Conservation (phyloP, 495 filamentous ascomycete genomes). For the Hapsidospora chrysogenum region DNA sequence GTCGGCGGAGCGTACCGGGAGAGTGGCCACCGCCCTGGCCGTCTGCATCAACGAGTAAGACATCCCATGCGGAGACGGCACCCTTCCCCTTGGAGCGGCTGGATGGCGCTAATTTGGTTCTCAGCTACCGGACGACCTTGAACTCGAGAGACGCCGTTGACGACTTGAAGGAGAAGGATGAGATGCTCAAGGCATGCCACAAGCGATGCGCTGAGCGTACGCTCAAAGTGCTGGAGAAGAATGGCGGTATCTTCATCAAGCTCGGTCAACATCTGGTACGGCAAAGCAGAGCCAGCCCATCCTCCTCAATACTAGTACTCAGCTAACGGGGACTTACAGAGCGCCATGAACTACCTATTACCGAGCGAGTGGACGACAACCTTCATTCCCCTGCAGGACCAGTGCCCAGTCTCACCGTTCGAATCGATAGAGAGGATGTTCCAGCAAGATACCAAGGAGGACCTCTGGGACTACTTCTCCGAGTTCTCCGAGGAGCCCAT, state of each 20-base stretch:
- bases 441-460: constrained; percentile 58
- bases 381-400: constrained; percentile 91
- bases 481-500: constrained; percentile 67
- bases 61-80: not conserved
- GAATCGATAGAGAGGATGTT: constrained; percentile 83
- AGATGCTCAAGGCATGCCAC: constrained; percentile 67
- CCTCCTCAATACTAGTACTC: not conserved
- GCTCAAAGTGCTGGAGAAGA: constrained; percentile 72
- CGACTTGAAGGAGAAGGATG: constrained; percentile 43
- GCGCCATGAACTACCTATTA: constrained; percentile 90
- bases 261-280: constrained; percentile 76
- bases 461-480: constrained; percentile 68
- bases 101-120: constrained; percentile 1
- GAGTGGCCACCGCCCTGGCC: constrained; percentile 60
- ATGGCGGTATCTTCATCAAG: constrained; percentile 97
- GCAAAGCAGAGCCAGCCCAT: not conserved
- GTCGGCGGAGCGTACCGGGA: constrained; percentile 57
- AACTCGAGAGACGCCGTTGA: constrained; percentile 43
- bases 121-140: constrained; percentile 68
- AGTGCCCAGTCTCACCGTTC: constrained; percentile 83
- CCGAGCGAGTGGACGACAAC: constrained; percentile 90
- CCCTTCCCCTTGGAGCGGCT: not conserved
- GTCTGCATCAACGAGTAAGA: constrained; percentile 85
- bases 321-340: constrained; percentile 19
- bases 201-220: constrained; percentile 79